A percentile compares a stretch with the other conserved stretches of the same genome.
Conservation (phyloP, 352 stramenopile species). For the Aphanomyces astaci region DNA sequence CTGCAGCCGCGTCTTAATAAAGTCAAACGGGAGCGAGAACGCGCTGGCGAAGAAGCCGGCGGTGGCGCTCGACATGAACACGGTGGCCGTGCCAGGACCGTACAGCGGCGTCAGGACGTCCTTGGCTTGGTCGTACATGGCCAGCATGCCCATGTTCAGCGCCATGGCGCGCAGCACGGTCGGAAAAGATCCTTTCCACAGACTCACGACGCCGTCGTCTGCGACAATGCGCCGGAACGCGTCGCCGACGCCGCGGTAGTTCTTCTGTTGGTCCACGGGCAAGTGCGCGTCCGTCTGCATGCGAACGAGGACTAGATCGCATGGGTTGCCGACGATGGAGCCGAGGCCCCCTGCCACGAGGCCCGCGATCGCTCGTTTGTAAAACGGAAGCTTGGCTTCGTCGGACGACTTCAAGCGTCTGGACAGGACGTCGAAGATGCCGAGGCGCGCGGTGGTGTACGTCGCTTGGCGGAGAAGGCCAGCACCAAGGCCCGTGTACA, state of each 20-base stretch:
- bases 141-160: conserved; percentile 3
- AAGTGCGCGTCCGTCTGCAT: conserved; percentile 53
- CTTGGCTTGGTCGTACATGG: conserved; percentile 13
- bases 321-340: conserved; percentile 51
- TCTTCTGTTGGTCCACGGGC: conserved; percentile 31
- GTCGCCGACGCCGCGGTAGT: conserved; percentile 54
- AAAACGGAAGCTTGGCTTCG: conserved; percentile 1
- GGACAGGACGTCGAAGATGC: conserved; percentile 5
- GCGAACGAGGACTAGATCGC: conserved; percentile 78
- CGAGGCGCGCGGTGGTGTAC: conserved; percentile 3
- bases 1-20: conserved; percentile 9
- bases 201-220: conserved; percentile 54
- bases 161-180: conserved; percentile 70
- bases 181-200: conserved; percentile 80
- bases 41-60: conserved; percentile 3
- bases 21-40: conserved; percentile 7
- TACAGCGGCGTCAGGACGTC: background rate
- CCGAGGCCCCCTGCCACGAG: background rate
- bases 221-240: conserved; percentile 59
- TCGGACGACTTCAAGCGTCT: background rate
- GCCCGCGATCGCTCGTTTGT: background rate
- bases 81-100: background rate
- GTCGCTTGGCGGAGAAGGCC: background rate
- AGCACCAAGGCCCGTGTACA: conserved; percentile 2
- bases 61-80: background rate